Base-by-base conservation (phyloP, 2,329 filamentous ascomycete species). In the Escovopsis sp. region DNA sequence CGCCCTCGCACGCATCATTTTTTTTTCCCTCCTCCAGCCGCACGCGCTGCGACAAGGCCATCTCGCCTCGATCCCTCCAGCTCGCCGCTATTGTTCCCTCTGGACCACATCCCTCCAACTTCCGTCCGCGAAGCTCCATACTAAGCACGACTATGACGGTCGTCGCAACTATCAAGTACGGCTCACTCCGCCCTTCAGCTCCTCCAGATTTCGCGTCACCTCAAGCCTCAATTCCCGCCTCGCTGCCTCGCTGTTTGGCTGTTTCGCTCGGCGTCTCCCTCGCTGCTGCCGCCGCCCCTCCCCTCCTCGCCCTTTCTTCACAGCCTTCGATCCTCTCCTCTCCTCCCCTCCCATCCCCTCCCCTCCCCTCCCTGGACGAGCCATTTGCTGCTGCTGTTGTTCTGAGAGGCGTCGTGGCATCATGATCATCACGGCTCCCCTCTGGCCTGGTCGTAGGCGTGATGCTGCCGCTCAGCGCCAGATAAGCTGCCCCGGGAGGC, bases 111-210 rank as follows among this genome's bases (percentile, higher is more conserved):
- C 11, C 28, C 28, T 36, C 54, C 46, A 55, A 56, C 60, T 63
- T 63, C 61, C 56, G 44, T 51, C 28, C 47, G 49, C 59, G 60
- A 58, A 63, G 63, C 59, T 50, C 50, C 53, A 53, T 51, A 30
- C 3, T 30, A 55, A 36, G 54, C 59, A 54, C 53, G 56, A 63
- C 56, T 62, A 72, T 66, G 60, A 73, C 75, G 67, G 72, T 75
- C 56, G 72, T 76, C 63, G 72, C 73, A 67, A 77, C 73, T 55
- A 77, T 77, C 64, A 77, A 77, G 73, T 77, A 65, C 59, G 73
- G 60, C 48, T 48, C 47, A 47, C 39, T 43, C 47, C 43, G 41
- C 47, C 45, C 39, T 38, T 41, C 48, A 44, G 34, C 42, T 42
- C 36, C 46, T 30, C 28, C 28, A 30, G 8, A 3, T 47, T 42